A percentile compares a stretch with the other conserved stretches of the same genome.
Evolutionary conservation across 805 yeast genomes (phyloP).

Genomic region (Saccharomycopsis microspora): DNA sequence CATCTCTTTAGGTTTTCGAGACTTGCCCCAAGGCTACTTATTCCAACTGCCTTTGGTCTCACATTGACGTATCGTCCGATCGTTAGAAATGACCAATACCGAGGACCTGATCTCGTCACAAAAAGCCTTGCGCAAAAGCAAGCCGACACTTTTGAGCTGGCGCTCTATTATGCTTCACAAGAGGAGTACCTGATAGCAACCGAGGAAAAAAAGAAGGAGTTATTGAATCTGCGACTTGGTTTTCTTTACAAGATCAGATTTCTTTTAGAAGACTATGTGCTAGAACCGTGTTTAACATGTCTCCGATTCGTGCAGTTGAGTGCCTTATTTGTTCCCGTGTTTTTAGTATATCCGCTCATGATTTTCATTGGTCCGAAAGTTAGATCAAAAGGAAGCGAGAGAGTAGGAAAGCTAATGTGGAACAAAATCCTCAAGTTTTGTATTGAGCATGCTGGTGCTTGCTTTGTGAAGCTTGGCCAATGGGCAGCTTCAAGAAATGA

Average conservation of each 20-base stretch:
- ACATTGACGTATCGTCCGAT: background rate
- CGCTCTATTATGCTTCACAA: conserved; percentile 50
- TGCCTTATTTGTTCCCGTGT: conserved; percentile 56
- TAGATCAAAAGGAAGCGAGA: conserved; percentile 24
- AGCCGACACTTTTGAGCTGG: conserved; percentile 62
- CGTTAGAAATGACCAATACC: background rate
- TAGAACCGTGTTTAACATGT: conserved; percentile 61
- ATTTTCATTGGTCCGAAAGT: conserved; percentile 19
- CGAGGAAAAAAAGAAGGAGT: conserved; percentile 23
- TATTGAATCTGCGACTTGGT: conserved; percentile 19
- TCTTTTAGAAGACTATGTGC: conserved; percentile 37
- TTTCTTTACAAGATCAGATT: conserved; percentile 31
- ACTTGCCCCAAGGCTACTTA: too few relatives aligned
- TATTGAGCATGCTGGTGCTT: conserved; percentile 84
- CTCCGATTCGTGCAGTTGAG: conserved; percentile 62
- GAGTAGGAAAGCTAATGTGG: conserved; percentile 64
- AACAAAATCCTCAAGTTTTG: conserved; percentile 48
- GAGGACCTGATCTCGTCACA: background rate
- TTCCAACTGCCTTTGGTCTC: background rate
- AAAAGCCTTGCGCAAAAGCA: conserved; percentile 4
- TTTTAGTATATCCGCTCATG: conserved; percentile 51
- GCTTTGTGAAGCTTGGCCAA: conserved; percentile 86
- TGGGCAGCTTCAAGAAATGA: conserved; percentile 99
- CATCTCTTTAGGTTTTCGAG: too few relatives aligned
- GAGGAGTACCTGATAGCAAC: conserved; percentile 35